These are phyloP conservation scores for Suhomyces panamericanus DNA, from an alignment of 1,139 yeast genomes.

Conservation along the genomic window DNA sequence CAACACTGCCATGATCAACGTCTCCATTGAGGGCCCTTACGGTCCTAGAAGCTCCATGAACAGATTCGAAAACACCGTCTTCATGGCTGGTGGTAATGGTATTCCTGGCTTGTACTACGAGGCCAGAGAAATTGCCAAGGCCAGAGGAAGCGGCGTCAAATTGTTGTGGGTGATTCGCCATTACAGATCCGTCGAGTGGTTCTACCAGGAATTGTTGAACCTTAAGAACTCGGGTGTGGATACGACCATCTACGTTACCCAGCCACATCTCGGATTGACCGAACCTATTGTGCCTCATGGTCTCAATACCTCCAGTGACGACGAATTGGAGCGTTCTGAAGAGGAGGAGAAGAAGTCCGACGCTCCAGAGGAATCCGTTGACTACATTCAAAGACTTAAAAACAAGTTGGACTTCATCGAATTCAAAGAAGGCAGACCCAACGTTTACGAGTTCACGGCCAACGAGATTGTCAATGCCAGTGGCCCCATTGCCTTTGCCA, in stretches of 20 bases:
- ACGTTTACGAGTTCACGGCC: slow-evolving; percentile 35
- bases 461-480: slow-evolving; percentile 35
- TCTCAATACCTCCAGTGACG: slow-evolving; percentile 12
- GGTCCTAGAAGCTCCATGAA: slow-evolving; percentile 36
- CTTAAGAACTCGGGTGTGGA: slow-evolving; percentile 34
- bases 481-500: slow-evolving; percentile 38
- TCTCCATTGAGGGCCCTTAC: slow-evolving; percentile 46
- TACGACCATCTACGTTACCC: slow-evolving; percentile 38
- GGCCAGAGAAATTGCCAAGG: slow-evolving; percentile 27
- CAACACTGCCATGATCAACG: slow-evolving; percentile 33
- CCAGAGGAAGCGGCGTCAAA: slow-evolving; percentile 26
- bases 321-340: slow-evolving; percentile 14
- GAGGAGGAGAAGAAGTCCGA: slow-evolving; percentile 18
- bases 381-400: slow-evolving; percentile 18
- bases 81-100: slow-evolving; percentile 74
- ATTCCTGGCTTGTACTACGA: slow-evolving; percentile 53
- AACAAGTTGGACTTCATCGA: slow-evolving; percentile 35
- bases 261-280: slow-evolving; percentile 22
- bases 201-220: slow-evolving; percentile 25
- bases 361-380: slow-evolving; percentile 14
- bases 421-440: slow-evolving; percentile 50
- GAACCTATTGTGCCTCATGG: slow-evolving; percentile 16
- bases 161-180: slow-evolving; percentile 53
- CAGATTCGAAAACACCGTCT: slow-evolving; percentile 53
- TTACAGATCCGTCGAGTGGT: slow-evolving; percentile 35